phyloP scores from a whole-genome alignment of 108 stramenopile species.

The Bacterosira constricta region DNA sequence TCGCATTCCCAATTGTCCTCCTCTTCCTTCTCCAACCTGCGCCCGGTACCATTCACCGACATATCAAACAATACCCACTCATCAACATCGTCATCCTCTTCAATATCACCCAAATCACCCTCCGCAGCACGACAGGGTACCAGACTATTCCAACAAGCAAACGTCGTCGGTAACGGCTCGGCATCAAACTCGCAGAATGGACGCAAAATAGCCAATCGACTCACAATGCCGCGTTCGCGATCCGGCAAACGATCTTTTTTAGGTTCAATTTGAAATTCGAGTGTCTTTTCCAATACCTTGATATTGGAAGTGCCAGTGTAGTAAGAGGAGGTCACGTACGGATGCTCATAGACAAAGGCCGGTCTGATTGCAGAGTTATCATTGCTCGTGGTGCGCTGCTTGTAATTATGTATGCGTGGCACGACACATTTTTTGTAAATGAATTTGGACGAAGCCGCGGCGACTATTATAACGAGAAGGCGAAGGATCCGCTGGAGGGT shows the following conservation, averaged over 20 bases:
- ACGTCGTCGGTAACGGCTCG: constrained; percentile 44
- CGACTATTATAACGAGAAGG: no score
- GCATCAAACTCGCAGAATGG: constrained; percentile 65
- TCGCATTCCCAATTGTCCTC: constrained; percentile 41
- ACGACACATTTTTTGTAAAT: no score
- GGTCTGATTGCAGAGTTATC: constrained; percentile 1
- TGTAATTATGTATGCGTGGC: no score
- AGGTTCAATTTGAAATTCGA: constrained; percentile 33
- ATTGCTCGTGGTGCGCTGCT: neutral
- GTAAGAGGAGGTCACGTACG: constrained; percentile 54
- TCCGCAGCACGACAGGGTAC: constrained; percentile 54
- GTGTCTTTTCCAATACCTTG: constrained; percentile 21
- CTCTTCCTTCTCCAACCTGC: constrained; percentile 12
- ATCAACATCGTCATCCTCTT: constrained; percentile 19
- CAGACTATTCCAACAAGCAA: constrained; percentile 57
- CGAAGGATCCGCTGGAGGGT: no score
- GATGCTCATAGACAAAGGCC: constrained; percentile 52
- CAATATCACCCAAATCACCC: constrained; percentile 42
- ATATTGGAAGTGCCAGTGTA: constrained; percentile 41
- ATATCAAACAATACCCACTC: constrained; percentile 47
- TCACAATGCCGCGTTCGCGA: constrained; percentile 35
- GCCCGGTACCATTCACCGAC: constrained; percentile 35
- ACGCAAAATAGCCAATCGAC: constrained; percentile 49
- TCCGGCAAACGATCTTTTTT: constrained; percentile 29
- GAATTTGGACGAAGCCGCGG: no score